Evolutionary conservation across 2,329 filamentous ascomycete species (phyloP), one percentile per base, ranked within the genome.

Genomic region (Microcera coccophila): DNA sequence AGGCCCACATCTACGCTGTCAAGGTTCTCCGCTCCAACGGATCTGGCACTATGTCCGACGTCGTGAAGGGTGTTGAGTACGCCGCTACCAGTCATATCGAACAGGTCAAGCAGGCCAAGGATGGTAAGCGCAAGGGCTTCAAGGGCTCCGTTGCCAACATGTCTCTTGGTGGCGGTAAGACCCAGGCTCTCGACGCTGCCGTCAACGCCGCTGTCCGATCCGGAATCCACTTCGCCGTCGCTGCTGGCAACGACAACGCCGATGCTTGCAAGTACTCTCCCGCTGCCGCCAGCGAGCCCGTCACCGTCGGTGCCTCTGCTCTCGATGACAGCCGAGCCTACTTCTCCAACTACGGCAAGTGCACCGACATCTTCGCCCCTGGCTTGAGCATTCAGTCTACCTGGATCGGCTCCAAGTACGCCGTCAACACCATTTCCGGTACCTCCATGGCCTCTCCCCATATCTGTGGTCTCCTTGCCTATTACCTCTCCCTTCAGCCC

Each of bases 311-410:
- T 71, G 93, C 93, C 56, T 95, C 90, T 35, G 93, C 88, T 58
- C 81, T 98, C 47, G 82, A 85, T 62, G 93, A 98, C 66, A 88
- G 89, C 78, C 91, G 93, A 72, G 93, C 93, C 54, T 98, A 97
- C 82, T 98, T 98, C 84, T 98, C 94, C 82, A 98, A 98, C 87
- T 97, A 84, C 71, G 93, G 93, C 70, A 93, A 91, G 79, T 98
- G 93, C 81, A 95, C 91, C 68, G 93, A 98, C 72, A 95, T 98
- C 78, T 98, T 98, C 63, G 93, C 90, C 52, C 93, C 93, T 48
- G 93, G 93, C 64, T 79, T 96, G 62, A 95, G 90, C 84, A 95
- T 98, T 62, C 81, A 88, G 61, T 98, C 93, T 54, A 97, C 93
- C 68, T 98, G 93, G 93, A 95, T 95, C 61, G 93, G 94, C 66